phyloP scores from a whole-genome alignment of 2,329 filamentous ascomycete genomes.

The Setomelanomma holmii region DNA sequence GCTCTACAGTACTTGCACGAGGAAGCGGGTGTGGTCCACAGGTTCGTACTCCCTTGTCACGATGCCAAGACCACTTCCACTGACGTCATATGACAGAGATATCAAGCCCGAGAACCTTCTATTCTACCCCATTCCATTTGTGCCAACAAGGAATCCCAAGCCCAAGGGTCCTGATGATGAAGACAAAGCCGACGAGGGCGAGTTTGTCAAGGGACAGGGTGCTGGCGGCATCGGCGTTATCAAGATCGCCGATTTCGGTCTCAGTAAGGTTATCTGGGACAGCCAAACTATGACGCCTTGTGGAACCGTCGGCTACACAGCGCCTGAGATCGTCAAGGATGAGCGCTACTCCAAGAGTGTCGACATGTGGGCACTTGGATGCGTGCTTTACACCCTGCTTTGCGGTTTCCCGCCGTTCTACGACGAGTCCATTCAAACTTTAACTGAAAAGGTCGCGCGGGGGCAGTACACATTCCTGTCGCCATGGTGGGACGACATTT shows the following conservation, averaged over 20 bases:
- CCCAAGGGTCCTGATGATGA: constrained; percentile 88
- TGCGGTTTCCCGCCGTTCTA: constrained; percentile 99
- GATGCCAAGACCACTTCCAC: constrained; percentile 15
- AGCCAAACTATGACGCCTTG: constrained; percentile 99
- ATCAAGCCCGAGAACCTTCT: constrained; percentile 98
- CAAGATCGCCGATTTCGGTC: constrained; percentile 97
- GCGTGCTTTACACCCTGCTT: constrained; percentile 93
- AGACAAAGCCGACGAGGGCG: constrained; percentile 95
- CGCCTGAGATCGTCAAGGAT: constrained; percentile 98
- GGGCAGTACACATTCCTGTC: constrained; percentile 98
- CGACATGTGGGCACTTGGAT: constrained; percentile 98
- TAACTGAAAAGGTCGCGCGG: constrained; percentile 96
- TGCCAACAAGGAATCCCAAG: constrained; percentile 81
- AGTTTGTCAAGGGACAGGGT: constrained; percentile 82
- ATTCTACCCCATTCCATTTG: constrained; percentile 83
- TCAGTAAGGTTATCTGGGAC: constrained; percentile 98
- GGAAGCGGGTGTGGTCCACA: constrained; percentile 92
- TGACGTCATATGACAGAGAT: constrained; percentile 68
- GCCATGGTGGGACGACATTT: constrained; percentile 99
- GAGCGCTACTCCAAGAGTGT: constrained; percentile 98
- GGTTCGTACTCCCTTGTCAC: constrained; percentile 64
- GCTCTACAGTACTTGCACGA: constrained; percentile 94
- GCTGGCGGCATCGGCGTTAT: constrained; percentile 91
- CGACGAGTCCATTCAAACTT: constrained; percentile 94
- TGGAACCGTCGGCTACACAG: constrained; percentile 96